Percentiles rank a stretch among this genome's conserved stretches.
Conservation (phyloP, 2,329 filamentous ascomycete genomes). For the Penicillium sp. region DNA sequence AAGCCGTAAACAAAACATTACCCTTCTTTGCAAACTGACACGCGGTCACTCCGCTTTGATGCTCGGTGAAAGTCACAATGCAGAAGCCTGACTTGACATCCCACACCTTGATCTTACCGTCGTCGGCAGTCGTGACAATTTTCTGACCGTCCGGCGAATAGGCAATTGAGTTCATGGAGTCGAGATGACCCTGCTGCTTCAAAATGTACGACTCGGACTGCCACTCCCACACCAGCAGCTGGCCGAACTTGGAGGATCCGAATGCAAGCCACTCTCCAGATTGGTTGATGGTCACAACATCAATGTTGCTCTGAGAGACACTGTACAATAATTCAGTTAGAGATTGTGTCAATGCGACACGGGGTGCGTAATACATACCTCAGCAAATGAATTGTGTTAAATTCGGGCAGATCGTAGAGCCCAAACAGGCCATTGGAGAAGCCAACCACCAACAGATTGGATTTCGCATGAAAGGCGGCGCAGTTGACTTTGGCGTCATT, state of each 20-base stretch:
- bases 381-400: constrained; percentile 88
- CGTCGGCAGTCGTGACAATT: constrained; percentile 90
- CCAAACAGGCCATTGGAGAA: constrained; percentile 95
- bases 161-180: constrained; percentile 88
- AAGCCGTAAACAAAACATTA: constrained; percentile 93
- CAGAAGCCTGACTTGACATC: constrained; percentile 96
- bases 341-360: not conserved
- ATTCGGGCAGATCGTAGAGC: constrained; percentile 92
- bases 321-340: constrained; percentile 52
- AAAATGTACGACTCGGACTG: constrained; percentile 98
- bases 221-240: constrained; percentile 99
- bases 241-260: constrained; percentile 90
- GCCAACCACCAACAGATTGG: constrained; percentile 91
- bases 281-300: constrained; percentile 91
- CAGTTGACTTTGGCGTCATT: constrained; percentile 83
- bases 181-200: constrained; percentile 96
- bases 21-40: constrained; percentile 95
- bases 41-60: constrained; percentile 86
- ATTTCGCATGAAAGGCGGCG: constrained; percentile 82
- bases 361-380: constrained; percentile 40
- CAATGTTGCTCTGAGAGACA: constrained; percentile 95
- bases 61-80: constrained; percentile 96
- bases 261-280: constrained; percentile 97
- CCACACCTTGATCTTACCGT: constrained; percentile 99
- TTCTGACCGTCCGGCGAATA: constrained; percentile 94